Base-by-base conservation (phyloP, 2,329 filamentous ascomycete genomes). In the Chaetothyriales sp. region DNA sequence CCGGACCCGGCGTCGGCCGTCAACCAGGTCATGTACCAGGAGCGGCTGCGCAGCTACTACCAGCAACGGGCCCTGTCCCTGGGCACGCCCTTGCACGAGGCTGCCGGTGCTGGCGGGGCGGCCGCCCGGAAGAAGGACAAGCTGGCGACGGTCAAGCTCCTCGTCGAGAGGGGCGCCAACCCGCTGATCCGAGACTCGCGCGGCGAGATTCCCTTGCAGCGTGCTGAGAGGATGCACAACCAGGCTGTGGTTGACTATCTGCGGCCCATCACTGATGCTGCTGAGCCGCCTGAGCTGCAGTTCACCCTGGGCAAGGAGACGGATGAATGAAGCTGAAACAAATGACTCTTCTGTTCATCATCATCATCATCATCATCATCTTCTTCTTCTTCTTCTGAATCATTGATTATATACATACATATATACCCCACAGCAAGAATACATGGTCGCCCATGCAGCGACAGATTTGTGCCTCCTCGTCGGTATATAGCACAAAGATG, bases 21-120 rank as follows among this genome's bases (percentile, higher is more conserved):
- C 8, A 32, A 32, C 28, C 15, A 46, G 44, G 18, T 32, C 28
- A 32, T 32, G 28, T 10, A 32, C 28, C 15, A 46, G 44, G 44
- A 46, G 15, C n/a, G 9, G 5, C 44, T 46, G 12, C 3, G 8
- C 3, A 46, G 44, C 44, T 46, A 46, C 18, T 46, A 46, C 18
- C 44, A 20, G 9, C 44, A 46, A 20, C 44, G 44, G 15, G 44
- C 18, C 12, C 18, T 46, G 5, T 9, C 44, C 12, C 55, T 58
- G 2, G 60, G 60, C 19, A 59, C 60, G 2, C 39, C 57, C 43
- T 44, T 63, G 25, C 57, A 63, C 47, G 59, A 56, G 52, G 60
- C 60, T 28, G 47, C 45, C 45, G 53, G 57, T 42, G 46, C 57
- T 2, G 53, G 56, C 12, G n/a, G n/a, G n/a, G 22, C 22, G 22